phyloP scores from a whole-genome alignment of 225 moss, liverwort and hornwort genomes.

The Polytrichum commune region DNA sequence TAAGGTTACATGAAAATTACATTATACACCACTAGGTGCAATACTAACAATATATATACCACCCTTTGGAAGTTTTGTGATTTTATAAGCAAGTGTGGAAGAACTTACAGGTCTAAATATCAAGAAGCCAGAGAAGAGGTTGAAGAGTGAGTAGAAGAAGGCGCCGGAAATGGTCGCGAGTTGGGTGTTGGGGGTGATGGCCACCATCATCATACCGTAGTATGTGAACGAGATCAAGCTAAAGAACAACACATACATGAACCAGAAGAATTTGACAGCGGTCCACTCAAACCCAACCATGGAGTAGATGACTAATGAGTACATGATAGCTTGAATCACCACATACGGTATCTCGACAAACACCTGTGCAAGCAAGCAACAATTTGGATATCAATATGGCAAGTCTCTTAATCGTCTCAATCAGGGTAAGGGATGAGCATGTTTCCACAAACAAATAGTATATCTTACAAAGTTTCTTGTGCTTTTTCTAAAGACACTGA shows the following conservation, averaged over 20 bases:
- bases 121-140: conserved; percentile 62
- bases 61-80: too few relatives aligned
- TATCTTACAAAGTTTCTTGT: too few relatives aligned
- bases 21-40: too few relatives aligned
- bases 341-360: conserved; percentile 43
- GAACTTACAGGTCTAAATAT: conserved; percentile 42
- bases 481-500: too few relatives aligned
- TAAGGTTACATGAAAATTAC: too few relatives aligned
- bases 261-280: conserved; percentile 43
- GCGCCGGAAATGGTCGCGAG: conserved; percentile 37
- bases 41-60: too few relatives aligned
- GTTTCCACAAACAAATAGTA: not conserved
- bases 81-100: too few relatives aligned
- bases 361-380: conserved; percentile 19
- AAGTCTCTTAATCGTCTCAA: too few relatives aligned
- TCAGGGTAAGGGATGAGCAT: not conserved
- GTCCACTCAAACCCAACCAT: conserved; percentile 53
- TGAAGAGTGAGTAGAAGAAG: conserved; percentile 59
- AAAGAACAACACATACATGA: conserved; percentile 34
- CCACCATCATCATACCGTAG: conserved; percentile 65
- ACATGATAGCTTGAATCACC: conserved; percentile 33
- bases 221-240: conserved; percentile 45
- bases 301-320: conserved; percentile 42
- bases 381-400: not conserved
- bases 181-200: conserved; percentile 46